A percentile compares a stretch with the other conserved stretches of the same genome.
phyloP scores from a whole-genome alignment of 768 basidiomycete genomes.

The Lentinula sp. region DNA sequence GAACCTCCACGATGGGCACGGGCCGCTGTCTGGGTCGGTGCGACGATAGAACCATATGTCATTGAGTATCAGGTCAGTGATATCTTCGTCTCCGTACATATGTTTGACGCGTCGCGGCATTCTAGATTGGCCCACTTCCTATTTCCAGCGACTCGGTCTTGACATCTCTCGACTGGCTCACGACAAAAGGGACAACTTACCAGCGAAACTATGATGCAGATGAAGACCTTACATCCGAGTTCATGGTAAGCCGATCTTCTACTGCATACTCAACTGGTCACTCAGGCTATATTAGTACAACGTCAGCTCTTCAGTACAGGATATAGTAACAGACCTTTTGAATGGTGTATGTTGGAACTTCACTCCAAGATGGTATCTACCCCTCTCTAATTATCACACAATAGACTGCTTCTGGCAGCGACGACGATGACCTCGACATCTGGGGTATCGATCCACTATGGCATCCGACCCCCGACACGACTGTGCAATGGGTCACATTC shows the following conservation, averaged over 20 bases:
- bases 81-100: background rate
- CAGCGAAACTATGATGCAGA: slow-evolving; percentile 14
- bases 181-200: slow-evolving; percentile 14
- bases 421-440: slow-evolving; percentile 16
- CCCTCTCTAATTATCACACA: background rate
- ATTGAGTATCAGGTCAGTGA: background rate
- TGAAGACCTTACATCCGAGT: slow-evolving; percentile 2
- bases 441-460: slow-evolving; percentile 17
- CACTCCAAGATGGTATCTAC: background rate
- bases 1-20: slow-evolving; percentile 12
- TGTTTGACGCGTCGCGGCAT: background rate
- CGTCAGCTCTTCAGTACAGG: slow-evolving; percentile 12
- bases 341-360: slow-evolving; percentile 10
- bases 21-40: slow-evolving; percentile 14
- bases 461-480: slow-evolving; percentile 13
- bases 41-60: slow-evolving; percentile 9
- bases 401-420: slow-evolving; percentile 14
- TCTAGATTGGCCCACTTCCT: slow-evolving; percentile 15
- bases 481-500: slow-evolving; percentile 15
- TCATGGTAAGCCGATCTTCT: slow-evolving; percentile 7
- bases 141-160: slow-evolving; percentile 12
- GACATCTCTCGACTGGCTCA: slow-evolving; percentile 14
- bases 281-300: slow-evolving; percentile 4
- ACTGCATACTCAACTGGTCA: slow-evolving; percentile 4
- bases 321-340: slow-evolving; percentile 16